phyloP scores from a whole-genome alignment of 371 early-diverging fungal species.

The Lichtheimia corymbifera region DNA sequence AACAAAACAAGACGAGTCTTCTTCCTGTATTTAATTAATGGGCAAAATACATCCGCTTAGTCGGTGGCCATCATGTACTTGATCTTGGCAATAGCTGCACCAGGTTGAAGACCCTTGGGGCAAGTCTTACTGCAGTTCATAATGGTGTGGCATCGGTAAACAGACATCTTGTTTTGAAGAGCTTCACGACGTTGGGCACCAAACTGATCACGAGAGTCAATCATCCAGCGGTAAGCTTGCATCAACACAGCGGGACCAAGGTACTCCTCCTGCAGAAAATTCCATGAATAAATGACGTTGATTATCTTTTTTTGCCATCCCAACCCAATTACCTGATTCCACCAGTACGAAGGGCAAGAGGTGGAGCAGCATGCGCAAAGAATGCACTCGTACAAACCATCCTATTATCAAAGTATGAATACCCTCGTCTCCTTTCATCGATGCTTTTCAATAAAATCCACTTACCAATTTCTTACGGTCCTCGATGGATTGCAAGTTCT shows the following conservation, averaged over 20 bases:
- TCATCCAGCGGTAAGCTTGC: slow-evolving; percentile 99
- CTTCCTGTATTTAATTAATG: not conserved
- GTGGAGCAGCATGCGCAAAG: slow-evolving; percentile 98
- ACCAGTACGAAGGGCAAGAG: slow-evolving; percentile 97
- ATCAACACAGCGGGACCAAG: slow-evolving; percentile 95
- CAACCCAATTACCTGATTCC: slow-evolving; percentile 64
- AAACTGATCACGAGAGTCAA: slow-evolving; percentile 94
- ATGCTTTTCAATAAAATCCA: not conserved
- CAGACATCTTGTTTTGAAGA: slow-evolving; percentile 93
- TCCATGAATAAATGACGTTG: not conserved
- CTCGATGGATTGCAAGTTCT: slow-evolving; percentile 89
- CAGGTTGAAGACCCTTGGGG: slow-evolving; percentile 97
- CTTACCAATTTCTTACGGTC: slow-evolving; percentile 90
- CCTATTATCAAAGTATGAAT: slow-evolving; percentile 34
- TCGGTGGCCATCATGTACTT: slow-evolving; percentile 91
- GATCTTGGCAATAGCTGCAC: slow-evolving; percentile 93
- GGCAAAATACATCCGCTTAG: slow-evolving; percentile 35
- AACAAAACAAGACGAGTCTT: not conserved
- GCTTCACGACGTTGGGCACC: slow-evolving; percentile 85
- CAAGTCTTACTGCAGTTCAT: slow-evolving; percentile 97
- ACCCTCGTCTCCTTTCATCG: not conserved
- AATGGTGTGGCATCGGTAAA: slow-evolving; percentile 98
- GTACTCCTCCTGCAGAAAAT: slow-evolving; percentile 66
- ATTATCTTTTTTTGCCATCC: not conserved
- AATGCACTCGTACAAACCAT: slow-evolving; percentile 97